A percentile compares a stretch with the other conserved stretches of the same genome.
Conservation (phyloP, 768 basidiomycete species). For the Amanita phalloides region DNA sequence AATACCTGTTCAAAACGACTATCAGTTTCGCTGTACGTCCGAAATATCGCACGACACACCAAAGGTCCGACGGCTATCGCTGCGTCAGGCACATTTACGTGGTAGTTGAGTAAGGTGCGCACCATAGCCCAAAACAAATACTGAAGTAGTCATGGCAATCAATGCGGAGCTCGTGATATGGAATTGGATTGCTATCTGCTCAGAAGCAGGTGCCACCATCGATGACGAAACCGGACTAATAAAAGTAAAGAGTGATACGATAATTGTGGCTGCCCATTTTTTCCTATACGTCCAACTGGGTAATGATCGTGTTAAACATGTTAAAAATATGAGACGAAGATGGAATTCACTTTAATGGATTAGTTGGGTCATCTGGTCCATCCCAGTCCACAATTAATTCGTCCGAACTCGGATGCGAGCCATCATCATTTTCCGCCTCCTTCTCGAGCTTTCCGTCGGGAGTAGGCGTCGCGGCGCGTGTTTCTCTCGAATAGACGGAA, state of each 20-base stretch:
- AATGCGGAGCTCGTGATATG: conserved; percentile 37
- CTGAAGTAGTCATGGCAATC: conserved; percentile 48
- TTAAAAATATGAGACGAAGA: neutral
- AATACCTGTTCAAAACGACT: conserved; percentile 17
- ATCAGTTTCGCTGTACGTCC: neutral
- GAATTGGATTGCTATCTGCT: conserved; percentile 40
- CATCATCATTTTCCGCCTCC: too few relatives aligned
- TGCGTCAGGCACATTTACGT: neutral
- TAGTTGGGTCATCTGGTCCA: conserved; percentile 44
- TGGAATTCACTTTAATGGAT: conserved; percentile 44
- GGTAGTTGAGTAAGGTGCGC: conserved; percentile 8
- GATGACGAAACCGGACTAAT: conserved; percentile 62
- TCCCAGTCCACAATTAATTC: conserved; percentile 47
- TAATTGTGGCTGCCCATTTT: conserved; percentile 58
- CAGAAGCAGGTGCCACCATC: conserved; percentile 60
- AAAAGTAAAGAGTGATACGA: conserved; percentile 60
- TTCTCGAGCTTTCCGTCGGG: neutral
- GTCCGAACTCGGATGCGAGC: neutral
- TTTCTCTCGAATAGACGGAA: neutral
- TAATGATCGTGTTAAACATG: too few relatives aligned
- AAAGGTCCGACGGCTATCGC: conserved; percentile 39
- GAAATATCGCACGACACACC: conserved; percentile 15
- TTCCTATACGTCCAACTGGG: conserved; percentile 42
- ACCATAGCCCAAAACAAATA: conserved; percentile 48
- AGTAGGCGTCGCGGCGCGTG: neutral